Evolutionary conservation across 176 grass and related monocot species (phyloP), one percentile per base, ranked within the genome.

Genomic region (Dactylis glomerata): DNA sequence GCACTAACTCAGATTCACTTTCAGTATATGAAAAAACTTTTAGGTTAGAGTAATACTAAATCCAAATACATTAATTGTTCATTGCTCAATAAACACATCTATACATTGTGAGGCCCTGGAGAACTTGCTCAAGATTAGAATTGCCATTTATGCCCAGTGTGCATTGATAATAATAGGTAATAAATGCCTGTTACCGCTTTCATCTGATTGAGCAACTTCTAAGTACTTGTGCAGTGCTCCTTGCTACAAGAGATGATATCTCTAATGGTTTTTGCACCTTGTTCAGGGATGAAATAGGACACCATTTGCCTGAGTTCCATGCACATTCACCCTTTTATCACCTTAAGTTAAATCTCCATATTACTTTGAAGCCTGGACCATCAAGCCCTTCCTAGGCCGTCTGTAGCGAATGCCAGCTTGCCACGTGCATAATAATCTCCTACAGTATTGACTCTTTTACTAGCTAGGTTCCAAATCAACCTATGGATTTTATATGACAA

Each of bases 121-220:
- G 49, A 68, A 71, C 15, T 50, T 59, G 46, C 6, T 68, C 30
- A 72, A 67, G 52, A 31, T 71, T 70, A 23, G 11, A 15, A 59
- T 85, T 63, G 1, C 59, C 13, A 63, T 63, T 31, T 63, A 31
- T 63, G 59, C 15, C 27, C 27, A 8, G 22, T 70, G 31, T 4
- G n/a, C 30, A 19, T 76, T 41, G 31, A 89, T 44, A 77, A 54
- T 86, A 20, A 10, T 75, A 23, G 41, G 51, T 27, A 77, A 77
- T 27, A 77, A 82, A 59, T 89, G 51, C 40, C 10, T 74, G 36
- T 22, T 57, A 46, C 45, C 34, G 56, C 22, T 65, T 68, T 68
- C 20, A 42, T 75, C 24, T 65, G 37, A 75, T 7, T 50, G 55
- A 28, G 55, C 54, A 87, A 75, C n/a, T 75, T 75, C 64, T 22